Evolutionary conservation across 306 rosid genomes (phyloP).

Genomic region (Cyamopsis tetragonoloba): DNA sequence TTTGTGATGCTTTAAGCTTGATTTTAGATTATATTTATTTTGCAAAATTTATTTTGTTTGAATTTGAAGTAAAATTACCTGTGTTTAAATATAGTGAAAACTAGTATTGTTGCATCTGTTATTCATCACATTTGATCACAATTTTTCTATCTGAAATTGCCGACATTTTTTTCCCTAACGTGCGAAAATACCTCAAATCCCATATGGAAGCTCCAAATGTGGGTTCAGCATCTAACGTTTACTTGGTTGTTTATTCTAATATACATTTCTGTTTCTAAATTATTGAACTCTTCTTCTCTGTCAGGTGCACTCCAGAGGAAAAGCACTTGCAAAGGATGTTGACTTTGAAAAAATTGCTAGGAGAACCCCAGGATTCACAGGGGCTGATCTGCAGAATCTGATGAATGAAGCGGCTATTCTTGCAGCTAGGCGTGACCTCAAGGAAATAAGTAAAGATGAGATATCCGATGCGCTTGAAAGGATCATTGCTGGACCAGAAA

Average conservation of each 20-base stretch:
- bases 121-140: too few species aligned
- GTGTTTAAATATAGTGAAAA: too few species aligned
- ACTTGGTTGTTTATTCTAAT: background rate
- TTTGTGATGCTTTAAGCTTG: too few species aligned
- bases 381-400: constrained; percentile 69
- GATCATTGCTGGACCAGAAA: constrained; percentile 98
- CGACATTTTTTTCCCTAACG: too few species aligned
- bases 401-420: constrained; percentile 99
- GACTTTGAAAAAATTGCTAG: constrained; percentile 94
- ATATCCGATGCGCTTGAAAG: constrained; percentile 95
- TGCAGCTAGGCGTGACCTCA: constrained; percentile 96
- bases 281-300: constrained; percentile 10
- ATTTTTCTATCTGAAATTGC: too few species aligned
- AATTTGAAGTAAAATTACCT: too few species aligned
- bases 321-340: constrained; percentile 91
- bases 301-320: constrained; percentile 86
- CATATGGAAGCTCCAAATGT: too few species aligned
- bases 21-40: too few species aligned
- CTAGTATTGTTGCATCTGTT: too few species aligned
- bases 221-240: too few species aligned
- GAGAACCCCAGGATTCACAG: constrained; percentile 95
- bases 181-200: too few species aligned
- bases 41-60: too few species aligned
- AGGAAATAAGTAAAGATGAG: constrained; percentile 98
- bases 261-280: background rate